These are phyloP conservation scores for Graphilbum ipis-grandicollis DNA, from an alignment of 2,329 filamentous ascomycete species.

Conservation along the genomic window DNA sequence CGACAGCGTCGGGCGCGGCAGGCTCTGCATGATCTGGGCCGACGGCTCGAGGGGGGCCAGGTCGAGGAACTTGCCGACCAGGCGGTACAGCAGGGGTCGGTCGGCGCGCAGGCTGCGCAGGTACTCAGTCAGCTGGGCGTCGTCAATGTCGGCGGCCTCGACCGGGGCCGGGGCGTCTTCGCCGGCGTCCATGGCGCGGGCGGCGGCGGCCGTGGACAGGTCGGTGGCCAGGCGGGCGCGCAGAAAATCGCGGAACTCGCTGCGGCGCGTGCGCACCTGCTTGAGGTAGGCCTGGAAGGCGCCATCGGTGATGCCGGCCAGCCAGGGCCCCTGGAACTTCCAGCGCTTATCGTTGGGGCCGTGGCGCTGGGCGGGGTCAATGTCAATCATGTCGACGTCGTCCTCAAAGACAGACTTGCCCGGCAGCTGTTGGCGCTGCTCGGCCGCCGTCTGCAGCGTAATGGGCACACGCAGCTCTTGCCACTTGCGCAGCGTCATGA, in stretches of 20 bases:
- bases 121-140: conserved; percentile 32
- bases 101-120: conserved; percentile 35
- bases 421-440: conserved; percentile 10
- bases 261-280: conserved; percentile 32
- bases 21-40: conserved; percentile 5
- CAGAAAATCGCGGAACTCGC: conserved; percentile 37
- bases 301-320: conserved; percentile 43
- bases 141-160: conserved; percentile 24
- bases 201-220: conserved; percentile 20
- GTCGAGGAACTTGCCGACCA: conserved; percentile 44
- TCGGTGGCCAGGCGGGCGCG: conserved; percentile 28
- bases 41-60: conserved; percentile 31
- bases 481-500: conserved; percentile 68
- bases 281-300: conserved; percentile 39
- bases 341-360: conserved; percentile 33
- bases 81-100: conserved; percentile 29
- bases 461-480: conserved; percentile 65
- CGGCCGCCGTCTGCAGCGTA: conserved; percentile 8
- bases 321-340: conserved; percentile 51
- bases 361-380: conserved; percentile 16
- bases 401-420: conserved; percentile 42
- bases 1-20: conserved; percentile 11
- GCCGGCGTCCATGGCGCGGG: conserved; percentile 21
- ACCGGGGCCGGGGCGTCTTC: conserved; percentile 14
- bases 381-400: conserved; percentile 33